Evolutionary conservation across 306 rosid species (phyloP), one percentile per base, ranked within the genome.

Genomic region (Acacia melanoxylon): DNA sequence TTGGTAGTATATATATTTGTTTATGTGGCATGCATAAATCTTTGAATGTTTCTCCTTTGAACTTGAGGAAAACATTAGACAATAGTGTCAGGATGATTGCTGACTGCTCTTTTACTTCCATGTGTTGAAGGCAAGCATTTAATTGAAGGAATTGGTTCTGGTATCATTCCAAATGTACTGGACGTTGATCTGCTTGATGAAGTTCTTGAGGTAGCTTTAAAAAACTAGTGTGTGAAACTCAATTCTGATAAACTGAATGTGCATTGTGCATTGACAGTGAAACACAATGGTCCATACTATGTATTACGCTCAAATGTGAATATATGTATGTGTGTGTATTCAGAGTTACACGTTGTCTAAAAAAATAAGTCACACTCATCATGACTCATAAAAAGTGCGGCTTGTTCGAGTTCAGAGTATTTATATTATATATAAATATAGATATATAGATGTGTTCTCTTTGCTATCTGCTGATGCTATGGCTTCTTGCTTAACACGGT

Each of bases 71-170:
- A 45, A 56, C 45, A 45, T 75, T 62, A 25, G 17, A 67, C 46
- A 80, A 51, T 9, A 20, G 77, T 14, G 15, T 76, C 19, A 33
- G 42, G 29, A 19, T 14, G 56, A 52, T 76, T 45, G 58, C 75
- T 77, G 74, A 84, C 62, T 62, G 24, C 33, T 72, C 12, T 67
- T 2, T 68, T 77, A 8, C 9, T 41, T 78, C 20, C 40, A 59
- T 65, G 35, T 78, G 19, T 86, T 67, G 63, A 41, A 93, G 98
- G 97, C 24, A 86, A 75, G 83, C 98, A 95, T 80, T 76, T 80
- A 79, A 95, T 93, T 69, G 95, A 88, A 85, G 98, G 98, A 80
- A 74, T 95, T 33, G 98, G 97, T 72, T 85, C 89, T 74, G 97
- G 97, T 37, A 2, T 93, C 12, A 61, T 93, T 67, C 92, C 94